phyloP scores from a whole-genome alignment of 176 grass and related monocot species.

The Avena atlantica region DNA sequence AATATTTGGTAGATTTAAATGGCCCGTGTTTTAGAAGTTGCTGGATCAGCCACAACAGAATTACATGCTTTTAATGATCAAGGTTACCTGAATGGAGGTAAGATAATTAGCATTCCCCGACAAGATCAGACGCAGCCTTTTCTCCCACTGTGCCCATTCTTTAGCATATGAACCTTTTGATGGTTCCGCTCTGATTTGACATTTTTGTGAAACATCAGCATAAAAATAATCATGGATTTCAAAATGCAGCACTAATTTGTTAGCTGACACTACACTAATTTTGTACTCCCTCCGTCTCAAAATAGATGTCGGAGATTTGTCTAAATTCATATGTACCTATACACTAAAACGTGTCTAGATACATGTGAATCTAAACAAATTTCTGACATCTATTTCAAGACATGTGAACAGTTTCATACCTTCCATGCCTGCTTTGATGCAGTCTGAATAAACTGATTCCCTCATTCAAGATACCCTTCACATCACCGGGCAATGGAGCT shows the following conservation, averaged over 20 bases:
- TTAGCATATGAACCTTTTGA: slow-evolving; percentile 90
- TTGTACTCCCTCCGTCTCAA: background rate
- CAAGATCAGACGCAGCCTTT: slow-evolving; percentile 64
- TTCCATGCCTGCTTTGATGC: slow-evolving; percentile 92
- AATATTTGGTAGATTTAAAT: background rate
- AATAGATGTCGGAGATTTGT: too few relatives aligned
- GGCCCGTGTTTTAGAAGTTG: background rate
- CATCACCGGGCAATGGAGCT: slow-evolving; percentile 66
- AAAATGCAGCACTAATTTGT: slow-evolving; percentile 11
- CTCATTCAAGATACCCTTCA: slow-evolving; percentile 80
- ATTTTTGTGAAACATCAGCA: slow-evolving; percentile 44
- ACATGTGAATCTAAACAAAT: too few relatives aligned
- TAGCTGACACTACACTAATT: slow-evolving; percentile 1
- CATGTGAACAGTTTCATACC: slow-evolving; percentile 53
- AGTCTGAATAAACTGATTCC: slow-evolving; percentile 87
- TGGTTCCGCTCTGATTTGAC: slow-evolving; percentile 74
- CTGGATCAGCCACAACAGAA: background rate
- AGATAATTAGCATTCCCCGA: slow-evolving; percentile 76
- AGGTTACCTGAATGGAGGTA: slow-evolving; percentile 86
- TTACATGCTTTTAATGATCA: slow-evolving; percentile 2
- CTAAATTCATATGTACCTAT: too few relatives aligned
- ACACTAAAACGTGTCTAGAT: too few relatives aligned
- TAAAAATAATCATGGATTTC: slow-evolving; percentile 6
- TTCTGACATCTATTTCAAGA: too few relatives aligned
- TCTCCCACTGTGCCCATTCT: slow-evolving; percentile 91